Evolutionary conservation across 1,284 basidiomycete species (phyloP), one percentile per base, ranked within the genome.

Genomic region (Fistulinella cinereoalba): DNA sequence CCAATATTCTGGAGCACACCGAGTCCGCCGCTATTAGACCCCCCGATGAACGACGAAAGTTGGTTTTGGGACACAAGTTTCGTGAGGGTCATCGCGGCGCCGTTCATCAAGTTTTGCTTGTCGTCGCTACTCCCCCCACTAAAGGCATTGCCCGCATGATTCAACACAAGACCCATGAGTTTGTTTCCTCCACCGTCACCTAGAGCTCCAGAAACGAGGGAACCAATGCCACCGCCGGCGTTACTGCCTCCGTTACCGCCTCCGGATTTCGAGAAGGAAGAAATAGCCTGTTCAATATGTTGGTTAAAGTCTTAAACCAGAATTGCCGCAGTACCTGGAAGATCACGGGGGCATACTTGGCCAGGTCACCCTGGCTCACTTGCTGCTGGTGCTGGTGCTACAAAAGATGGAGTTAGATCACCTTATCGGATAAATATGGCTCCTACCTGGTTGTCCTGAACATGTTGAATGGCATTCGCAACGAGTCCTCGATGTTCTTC

Each of bases 161-260:
- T 77, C 88, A 94, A 89, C 11, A 90, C 91, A 65, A 91, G 67
- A 56, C 85, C 83, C 65, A 95, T 82, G 45, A 95, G 72, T 51
- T 79, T 69, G 19, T 73, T 75, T 48, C 73, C 71, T 25, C 75
- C 74, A 18, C 80, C 72, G 12, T 69, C 63, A 6, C 70, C 67
- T 16, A 67, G 61, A 11, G 71, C 70, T 21, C 77, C 75, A 5
- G 63, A 58, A 18, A 52, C 10, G 34, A 61, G 56, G 41, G 19
- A 32, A 11, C 47, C 18, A 2, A 64, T 1, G n/a, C n/a, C n/a
- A n/a, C n/a, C n/a, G n/a, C n/a, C n/a, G n/a, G n/a, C n/a, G n/a
- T n/a, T n/a, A n/a, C n/a, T n/a, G n/a, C n/a, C n/a, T n/a, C n/a
- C n/a, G 37, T 62, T 36, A 19, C 32, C 43, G 0, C 49, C 0